These are phyloP conservation scores for Nepenthes gracilis DNA, from an alignment of 148 eudicot genomes.

Conservation along the genomic window DNA sequence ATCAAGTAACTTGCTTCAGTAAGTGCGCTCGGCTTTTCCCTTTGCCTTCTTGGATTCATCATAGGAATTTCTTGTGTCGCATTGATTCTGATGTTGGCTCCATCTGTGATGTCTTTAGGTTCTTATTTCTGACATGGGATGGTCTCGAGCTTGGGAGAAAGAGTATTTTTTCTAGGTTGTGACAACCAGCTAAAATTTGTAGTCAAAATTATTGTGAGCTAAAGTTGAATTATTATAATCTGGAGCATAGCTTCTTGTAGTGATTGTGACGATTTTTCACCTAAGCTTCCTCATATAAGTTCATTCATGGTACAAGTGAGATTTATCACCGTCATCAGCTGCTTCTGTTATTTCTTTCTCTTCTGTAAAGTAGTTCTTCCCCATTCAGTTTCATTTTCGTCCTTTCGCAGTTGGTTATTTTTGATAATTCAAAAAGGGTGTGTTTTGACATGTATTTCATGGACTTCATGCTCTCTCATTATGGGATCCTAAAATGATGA, in stretches of 20 bases:
- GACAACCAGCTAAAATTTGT: constrained; percentile 12
- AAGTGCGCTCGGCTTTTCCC: constrained; percentile 33
- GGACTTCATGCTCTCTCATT: no score
- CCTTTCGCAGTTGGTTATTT: no score
- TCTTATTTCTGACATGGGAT: constrained; percentile 14
- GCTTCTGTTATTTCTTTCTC: no score
- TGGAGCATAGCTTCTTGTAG: not conserved
- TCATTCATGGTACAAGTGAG: no score
- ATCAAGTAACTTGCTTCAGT: constrained; percentile 16
- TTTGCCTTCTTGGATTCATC: constrained; percentile 18
- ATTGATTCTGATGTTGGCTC: constrained; percentile 30
- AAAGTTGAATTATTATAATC: not conserved
- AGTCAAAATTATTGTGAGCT: not conserved
- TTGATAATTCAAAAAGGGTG: no score
- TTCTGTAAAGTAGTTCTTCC: no score
- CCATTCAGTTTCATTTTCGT: no score
- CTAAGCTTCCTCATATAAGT: not conserved
- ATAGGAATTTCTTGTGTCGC: constrained; percentile 25
- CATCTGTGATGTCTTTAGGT: constrained; percentile 35
- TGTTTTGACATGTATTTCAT: no score
- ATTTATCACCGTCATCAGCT: no score
- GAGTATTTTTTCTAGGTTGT: constrained; percentile 21
- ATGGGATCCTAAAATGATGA: no score
- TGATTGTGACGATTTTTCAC: not conserved
- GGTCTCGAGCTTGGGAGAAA: constrained; percentile 20